These are phyloP conservation scores for Colletotrichum incanum DNA, from an alignment of 2,329 filamentous ascomycete species.

Conservation along the genomic window DNA sequence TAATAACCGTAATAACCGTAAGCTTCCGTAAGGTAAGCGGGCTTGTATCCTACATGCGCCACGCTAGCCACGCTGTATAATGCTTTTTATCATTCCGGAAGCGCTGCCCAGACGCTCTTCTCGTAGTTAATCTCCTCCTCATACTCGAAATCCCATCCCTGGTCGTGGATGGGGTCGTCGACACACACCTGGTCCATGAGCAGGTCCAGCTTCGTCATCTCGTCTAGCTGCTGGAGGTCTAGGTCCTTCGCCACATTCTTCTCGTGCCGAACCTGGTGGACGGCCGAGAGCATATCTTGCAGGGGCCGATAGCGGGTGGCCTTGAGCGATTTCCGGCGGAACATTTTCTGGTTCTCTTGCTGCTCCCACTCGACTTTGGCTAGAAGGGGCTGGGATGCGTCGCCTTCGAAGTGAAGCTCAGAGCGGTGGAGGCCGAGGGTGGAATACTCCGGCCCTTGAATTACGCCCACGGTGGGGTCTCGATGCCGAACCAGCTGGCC, in stretches of 20 bases:
- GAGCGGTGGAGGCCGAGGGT: slow-evolving; percentile 61
- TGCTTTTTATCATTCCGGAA: background rate
- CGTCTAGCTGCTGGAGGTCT: slow-evolving; percentile 45
- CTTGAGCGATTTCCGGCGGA: slow-evolving; percentile 13
- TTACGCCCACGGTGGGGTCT: slow-evolving; percentile 66
- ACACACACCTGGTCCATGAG: slow-evolving; percentile 48
- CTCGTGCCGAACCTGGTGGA: slow-evolving; percentile 44
- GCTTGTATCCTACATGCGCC: background rate
- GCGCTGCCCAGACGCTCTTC: slow-evolving; percentile 11
- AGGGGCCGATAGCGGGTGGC: slow-evolving; percentile 36
- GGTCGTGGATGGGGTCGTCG: slow-evolving; percentile 47
- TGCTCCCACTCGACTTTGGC: slow-evolving; percentile 61
- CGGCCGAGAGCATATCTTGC: slow-evolving; percentile 5
- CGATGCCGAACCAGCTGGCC: slow-evolving; percentile 59
- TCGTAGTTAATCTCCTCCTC: slow-evolving; percentile 47
- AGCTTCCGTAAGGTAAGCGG: background rate
- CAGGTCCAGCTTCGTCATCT: slow-evolving; percentile 43
- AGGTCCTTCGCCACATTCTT: slow-evolving; percentile 51
- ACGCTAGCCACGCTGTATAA: background rate
- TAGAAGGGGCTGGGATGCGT: slow-evolving; percentile 62
- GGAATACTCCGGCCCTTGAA: slow-evolving; percentile 70
- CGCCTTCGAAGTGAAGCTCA: slow-evolving; percentile 64
- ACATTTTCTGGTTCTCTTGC: slow-evolving; percentile 55
- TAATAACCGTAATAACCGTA: background rate
- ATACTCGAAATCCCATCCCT: slow-evolving; percentile 54